phyloP scores from a whole-genome alignment of 1,139 yeast species.

The Pichia sp. region DNA sequence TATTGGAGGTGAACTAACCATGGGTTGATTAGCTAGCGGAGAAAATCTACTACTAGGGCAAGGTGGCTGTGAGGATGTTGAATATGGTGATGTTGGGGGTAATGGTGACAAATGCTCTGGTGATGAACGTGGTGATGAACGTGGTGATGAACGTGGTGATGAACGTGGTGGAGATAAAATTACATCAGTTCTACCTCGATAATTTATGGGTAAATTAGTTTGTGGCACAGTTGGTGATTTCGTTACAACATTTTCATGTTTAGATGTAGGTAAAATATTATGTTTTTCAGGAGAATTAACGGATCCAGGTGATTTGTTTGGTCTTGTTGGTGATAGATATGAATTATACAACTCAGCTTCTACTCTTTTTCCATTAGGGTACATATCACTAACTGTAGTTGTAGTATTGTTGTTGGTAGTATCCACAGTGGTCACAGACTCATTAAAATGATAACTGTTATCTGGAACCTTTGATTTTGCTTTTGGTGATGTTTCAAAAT shows the following conservation, averaged over 20 bases:
- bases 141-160: conserved; percentile 9
- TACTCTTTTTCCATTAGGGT: background rate
- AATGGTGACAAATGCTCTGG: too few relatives aligned
- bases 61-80: background rate
- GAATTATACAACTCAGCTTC: background rate
- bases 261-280: background rate
- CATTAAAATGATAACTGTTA: background rate
- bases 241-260: background rate
- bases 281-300: background rate
- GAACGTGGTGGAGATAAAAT: background rate
- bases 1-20: background rate
- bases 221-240: background rate
- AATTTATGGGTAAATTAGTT: background rate
- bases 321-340: background rate
- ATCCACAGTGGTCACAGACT: background rate
- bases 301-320: background rate
- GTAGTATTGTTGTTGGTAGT: background rate
- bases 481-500: background rate
- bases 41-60: background rate
- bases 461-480: background rate
- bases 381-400: background rate
- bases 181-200: background rate
- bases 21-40: background rate
- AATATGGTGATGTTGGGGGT: background rate
- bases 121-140: background rate